Evolutionary conservation across 768 basidiomycete species (phyloP).

Genomic region (Amanita molliuscula): DNA sequence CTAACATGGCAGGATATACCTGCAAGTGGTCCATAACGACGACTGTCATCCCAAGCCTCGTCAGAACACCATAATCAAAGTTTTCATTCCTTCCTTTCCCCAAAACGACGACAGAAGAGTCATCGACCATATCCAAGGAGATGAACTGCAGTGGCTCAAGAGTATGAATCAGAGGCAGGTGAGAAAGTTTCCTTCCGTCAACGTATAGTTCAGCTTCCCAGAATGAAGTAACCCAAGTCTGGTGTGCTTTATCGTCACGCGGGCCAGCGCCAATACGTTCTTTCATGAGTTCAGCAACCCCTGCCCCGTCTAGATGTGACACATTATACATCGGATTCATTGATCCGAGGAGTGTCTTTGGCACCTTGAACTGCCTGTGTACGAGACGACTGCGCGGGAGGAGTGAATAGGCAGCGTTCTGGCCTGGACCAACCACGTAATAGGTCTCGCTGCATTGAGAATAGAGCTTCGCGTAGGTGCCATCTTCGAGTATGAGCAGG

Average conservation of each 20-base stretch:
- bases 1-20: slow-evolving; percentile 9
- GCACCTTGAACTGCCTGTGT: slow-evolving; percentile 14
- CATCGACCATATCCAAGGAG: slow-evolving; percentile 20
- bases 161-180: neutral
- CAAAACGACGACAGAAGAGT: slow-evolving; percentile 16
- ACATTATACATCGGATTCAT: slow-evolving; percentile 19
- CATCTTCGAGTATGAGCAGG: slow-evolving; percentile 27
- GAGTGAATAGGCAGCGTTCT: slow-evolving; percentile 8
- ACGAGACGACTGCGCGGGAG: slow-evolving; percentile 19
- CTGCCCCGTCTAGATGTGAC: slow-evolving; percentile 7
- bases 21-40: slow-evolving; percentile 13
- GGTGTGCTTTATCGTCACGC: neutral
- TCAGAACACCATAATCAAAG: slow-evolving; percentile 12
- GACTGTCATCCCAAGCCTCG: slow-evolving; percentile 15
- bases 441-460: slow-evolving; percentile 8
- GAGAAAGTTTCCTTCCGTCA: neutral
- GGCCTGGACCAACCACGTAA: slow-evolving; percentile 18
- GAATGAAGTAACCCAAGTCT: neutral
- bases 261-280: slow-evolving; percentile 3
- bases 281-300: slow-evolving; percentile 12
- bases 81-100: slow-evolving; percentile 2
- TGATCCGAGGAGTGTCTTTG: slow-evolving; percentile 9
- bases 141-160: neutral
- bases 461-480: slow-evolving; percentile 18
- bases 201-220: neutral